Conservation (phyloP, 148 eudicot species). For the Amaranthus hypochondriacus region DNA sequence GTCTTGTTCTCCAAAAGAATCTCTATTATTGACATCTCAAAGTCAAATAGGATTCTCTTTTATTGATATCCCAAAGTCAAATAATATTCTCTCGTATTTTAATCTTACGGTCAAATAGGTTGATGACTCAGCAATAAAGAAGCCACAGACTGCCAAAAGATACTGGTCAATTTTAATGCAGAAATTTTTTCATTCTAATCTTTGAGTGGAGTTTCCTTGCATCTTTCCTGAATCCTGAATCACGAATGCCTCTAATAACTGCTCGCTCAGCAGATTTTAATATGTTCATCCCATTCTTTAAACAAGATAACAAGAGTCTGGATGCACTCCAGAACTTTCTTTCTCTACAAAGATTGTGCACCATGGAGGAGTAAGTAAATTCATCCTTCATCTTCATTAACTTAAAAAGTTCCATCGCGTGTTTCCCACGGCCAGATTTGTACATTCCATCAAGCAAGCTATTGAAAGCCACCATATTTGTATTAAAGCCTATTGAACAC, state of each 20-base stretch:
- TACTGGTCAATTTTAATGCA: constrained; percentile 23
- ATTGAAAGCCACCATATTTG: constrained; percentile 65
- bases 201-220: constrained; percentile 48
- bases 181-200: constrained; percentile 40
- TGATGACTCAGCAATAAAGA: background rate
- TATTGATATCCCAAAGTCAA: too few relatives aligned
- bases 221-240: constrained; percentile 37
- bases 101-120: background rate
- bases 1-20: background rate
- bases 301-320: constrained; percentile 61
- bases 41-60: too few relatives aligned
- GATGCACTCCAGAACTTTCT: constrained; percentile 62
- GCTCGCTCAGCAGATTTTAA: constrained; percentile 59
- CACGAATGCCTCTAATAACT: constrained; percentile 56
- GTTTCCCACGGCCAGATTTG: constrained; percentile 50
- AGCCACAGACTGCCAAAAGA: background rate
- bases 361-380: constrained; percentile 76
- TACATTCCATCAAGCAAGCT: constrained; percentile 60
- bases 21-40: background rate
- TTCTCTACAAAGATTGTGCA: constrained; percentile 78
- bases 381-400: constrained; percentile 67
- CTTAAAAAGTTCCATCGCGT: constrained; percentile 60
- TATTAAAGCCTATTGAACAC: constrained; percentile 38
- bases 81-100: too few relatives aligned
- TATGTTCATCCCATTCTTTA: constrained; percentile 47